Conservation (phyloP, 768 basidiomycete species). For the Megacollybia marginata region DNA sequence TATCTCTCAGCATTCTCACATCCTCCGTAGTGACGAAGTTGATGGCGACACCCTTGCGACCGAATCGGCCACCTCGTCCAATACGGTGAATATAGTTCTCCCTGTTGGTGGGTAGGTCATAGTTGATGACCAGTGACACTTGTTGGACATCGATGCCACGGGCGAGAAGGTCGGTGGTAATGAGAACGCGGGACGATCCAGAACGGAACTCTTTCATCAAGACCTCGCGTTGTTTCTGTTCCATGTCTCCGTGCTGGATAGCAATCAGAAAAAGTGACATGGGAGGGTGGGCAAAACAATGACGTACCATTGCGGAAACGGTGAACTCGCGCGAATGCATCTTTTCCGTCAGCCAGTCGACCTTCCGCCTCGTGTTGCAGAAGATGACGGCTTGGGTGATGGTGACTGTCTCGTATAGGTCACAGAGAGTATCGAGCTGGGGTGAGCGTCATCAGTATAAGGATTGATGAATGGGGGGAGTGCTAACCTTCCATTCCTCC, state of each 20-base stretch:
- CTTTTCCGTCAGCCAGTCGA: conserved; percentile 83
- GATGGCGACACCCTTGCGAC: conserved; percentile 75
- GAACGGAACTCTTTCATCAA: conserved; percentile 86
- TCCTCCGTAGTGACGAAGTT: conserved; percentile 78
- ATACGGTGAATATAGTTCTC: conserved; percentile 83
- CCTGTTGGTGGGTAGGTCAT: conserved; percentile 60
- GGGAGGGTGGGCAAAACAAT: conserved; percentile 23
- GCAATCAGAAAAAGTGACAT: conserved; percentile 40
- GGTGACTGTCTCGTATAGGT: conserved; percentile 75
- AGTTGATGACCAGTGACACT: conserved; percentile 68
- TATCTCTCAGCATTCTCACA: conserved; percentile 62
- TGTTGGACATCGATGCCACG: conserved; percentile 80
- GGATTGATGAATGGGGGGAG: too few species aligned
- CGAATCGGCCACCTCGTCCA: conserved; percentile 71
- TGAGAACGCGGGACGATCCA: conserved; percentile 73
- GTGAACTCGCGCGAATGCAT: conserved; percentile 75
- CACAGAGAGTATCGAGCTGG: conserved; percentile 66
- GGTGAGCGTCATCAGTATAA: too few species aligned
- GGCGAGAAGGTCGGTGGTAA: conserved; percentile 75
- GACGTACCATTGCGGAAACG: conserved; percentile 61
- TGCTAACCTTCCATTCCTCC: conserved; percentile 63
- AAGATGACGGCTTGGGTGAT: conserved; percentile 85
- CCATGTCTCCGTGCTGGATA: conserved; percentile 70
- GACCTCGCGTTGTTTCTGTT: conserved; percentile 69
- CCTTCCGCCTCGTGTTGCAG: conserved; percentile 79